Conservation (phyloP, 257 asterid species). For the Solanum ossicruentum region DNA sequence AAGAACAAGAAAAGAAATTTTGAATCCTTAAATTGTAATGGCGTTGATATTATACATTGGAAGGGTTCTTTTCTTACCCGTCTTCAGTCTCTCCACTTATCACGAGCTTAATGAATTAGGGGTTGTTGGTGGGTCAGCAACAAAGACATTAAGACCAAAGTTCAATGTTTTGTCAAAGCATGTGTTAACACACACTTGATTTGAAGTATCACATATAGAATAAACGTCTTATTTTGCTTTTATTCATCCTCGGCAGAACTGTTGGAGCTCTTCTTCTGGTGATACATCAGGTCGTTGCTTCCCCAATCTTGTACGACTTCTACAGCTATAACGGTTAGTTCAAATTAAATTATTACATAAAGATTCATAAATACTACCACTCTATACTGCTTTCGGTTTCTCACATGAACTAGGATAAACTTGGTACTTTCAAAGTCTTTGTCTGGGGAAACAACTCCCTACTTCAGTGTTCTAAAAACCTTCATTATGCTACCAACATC, state of each 20-base stretch:
- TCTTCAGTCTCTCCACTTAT: conserved; percentile 76
- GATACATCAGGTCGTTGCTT: conserved; percentile 56
- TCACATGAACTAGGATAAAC: too few relatives aligned
- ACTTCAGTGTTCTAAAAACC: too few relatives aligned
- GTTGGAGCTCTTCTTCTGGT: too few relatives aligned
- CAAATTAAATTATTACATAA: too few relatives aligned
- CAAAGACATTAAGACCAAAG: conserved; percentile 51
- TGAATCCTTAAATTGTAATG: conserved; percentile 23
- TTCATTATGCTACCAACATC: too few relatives aligned
- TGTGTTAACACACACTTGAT: conserved; percentile 47
- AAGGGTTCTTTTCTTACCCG: conserved; percentile 75
- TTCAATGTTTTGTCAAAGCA: conserved; percentile 53
- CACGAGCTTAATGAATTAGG: conserved; percentile 84
- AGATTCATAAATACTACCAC: too few relatives aligned
- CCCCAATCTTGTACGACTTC: conserved; percentile 80
- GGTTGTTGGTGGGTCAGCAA: conserved; percentile 82
- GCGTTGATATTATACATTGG: conserved; percentile 65
- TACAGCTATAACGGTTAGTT: conserved; percentile 56
- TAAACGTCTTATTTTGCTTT: too few relatives aligned
- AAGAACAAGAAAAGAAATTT: conserved; percentile 4
- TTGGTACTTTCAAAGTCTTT: too few relatives aligned
- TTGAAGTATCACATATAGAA: conserved; percentile 37
- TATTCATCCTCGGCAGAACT: too few relatives aligned
- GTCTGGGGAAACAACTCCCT: too few relatives aligned
- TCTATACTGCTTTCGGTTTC: too few relatives aligned